A percentile compares a stretch with the other conserved stretches of the same genome.
These are phyloP conservation scores for Globisporangium megalacanthum DNA, from an alignment of 352 stramenopile species.

Conservation along the genomic window DNA sequence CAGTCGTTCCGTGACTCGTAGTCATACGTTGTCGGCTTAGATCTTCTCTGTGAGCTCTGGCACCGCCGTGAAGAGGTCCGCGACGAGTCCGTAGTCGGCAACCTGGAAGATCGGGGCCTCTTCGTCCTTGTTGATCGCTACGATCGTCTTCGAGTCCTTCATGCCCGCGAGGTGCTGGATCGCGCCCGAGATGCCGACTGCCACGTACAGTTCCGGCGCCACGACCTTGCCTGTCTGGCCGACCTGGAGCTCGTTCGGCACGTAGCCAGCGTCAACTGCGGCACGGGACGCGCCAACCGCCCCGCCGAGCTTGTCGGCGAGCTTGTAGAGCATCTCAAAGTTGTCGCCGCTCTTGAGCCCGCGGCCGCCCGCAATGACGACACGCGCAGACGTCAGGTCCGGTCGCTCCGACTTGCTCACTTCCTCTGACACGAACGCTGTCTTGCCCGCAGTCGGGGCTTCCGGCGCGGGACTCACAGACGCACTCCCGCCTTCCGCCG, in stretches of 20 bases:
- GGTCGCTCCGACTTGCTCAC: slow-evolving; percentile 95
- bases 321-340: slow-evolving; percentile 96
- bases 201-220: slow-evolving; percentile 96
- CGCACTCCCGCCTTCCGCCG: slow-evolving; percentile 62
- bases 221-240: slow-evolving; percentile 99
- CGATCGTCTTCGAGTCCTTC: slow-evolving; percentile 99
- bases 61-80: slow-evolving; percentile 96
- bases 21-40: slow-evolving; percentile 31
- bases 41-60: slow-evolving; percentile 98
- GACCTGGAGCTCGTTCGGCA: slow-evolving; percentile 98
- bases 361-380: slow-evolving; percentile 96
- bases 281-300: slow-evolving; percentile 96
- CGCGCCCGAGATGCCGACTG: slow-evolving; percentile 95
- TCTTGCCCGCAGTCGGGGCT: slow-evolving; percentile 54
- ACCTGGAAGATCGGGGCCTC: slow-evolving; percentile 99
- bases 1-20: too few relatives aligned
- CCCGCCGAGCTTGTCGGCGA: slow-evolving; percentile 97
- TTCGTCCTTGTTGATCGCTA: slow-evolving; percentile 99
- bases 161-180: slow-evolving; percentile 99
- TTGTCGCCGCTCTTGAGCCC: slow-evolving; percentile 98
- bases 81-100: slow-evolving; percentile 98
- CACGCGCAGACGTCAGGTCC: slow-evolving; percentile 90
- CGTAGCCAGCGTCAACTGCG: slow-evolving; percentile 97
- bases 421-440: slow-evolving; percentile 91
- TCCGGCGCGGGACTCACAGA: slow-evolving; percentile 60